phyloP scores from a whole-genome alignment of 805 yeast genomes.

The Candida bentonensis region DNA sequence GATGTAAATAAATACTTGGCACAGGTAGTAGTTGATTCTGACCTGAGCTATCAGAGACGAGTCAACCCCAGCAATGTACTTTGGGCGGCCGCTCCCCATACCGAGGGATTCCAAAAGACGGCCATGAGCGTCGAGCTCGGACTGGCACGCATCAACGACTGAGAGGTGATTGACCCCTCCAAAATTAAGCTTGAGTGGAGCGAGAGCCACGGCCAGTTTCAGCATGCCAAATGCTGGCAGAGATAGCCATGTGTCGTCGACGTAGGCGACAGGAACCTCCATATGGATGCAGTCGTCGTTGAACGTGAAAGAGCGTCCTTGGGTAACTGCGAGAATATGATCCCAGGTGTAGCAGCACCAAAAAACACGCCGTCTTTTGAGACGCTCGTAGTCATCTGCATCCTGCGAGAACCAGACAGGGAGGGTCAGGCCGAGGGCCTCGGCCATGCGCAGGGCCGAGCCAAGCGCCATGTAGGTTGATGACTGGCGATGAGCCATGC shows the following conservation, averaged over 20 bases:
- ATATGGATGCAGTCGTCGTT: constrained; percentile 26
- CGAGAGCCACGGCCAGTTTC: constrained; percentile 6
- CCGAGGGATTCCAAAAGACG: constrained; percentile 3
- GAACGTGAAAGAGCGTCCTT: constrained; percentile 31
- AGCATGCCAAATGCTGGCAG: constrained; percentile 16
- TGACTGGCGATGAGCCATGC: constrained; percentile 31
- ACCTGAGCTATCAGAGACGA: constrained; percentile 11
- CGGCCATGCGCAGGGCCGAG: constrained; percentile 28
- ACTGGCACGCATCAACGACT: constrained; percentile 6
- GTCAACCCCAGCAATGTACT: constrained; percentile 8
- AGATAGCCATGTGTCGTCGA: constrained; percentile 36
- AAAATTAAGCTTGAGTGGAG: constrained; percentile 7
- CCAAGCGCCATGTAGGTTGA: constrained; percentile 30
- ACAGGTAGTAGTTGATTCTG: constrained; percentile 7
- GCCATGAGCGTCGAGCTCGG: constrained; percentile 12
- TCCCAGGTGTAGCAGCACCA: constrained; percentile 45
- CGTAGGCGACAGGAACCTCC: constrained; percentile 10
- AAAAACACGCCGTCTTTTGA: constrained; percentile 38
- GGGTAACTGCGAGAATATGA: constrained; percentile 36
- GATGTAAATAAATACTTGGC: constrained; percentile 8
- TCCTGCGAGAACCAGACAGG: constrained; percentile 9
- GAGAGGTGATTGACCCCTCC: constrained; percentile 5
- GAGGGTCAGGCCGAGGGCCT: constrained; percentile 31
- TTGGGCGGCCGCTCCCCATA: not conserved
- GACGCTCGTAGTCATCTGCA: constrained; percentile 21